These are phyloP conservation scores for Phialocephala subalpina DNA, from an alignment of 2,329 filamentous ascomycete genomes.

Conservation along the genomic window DNA sequence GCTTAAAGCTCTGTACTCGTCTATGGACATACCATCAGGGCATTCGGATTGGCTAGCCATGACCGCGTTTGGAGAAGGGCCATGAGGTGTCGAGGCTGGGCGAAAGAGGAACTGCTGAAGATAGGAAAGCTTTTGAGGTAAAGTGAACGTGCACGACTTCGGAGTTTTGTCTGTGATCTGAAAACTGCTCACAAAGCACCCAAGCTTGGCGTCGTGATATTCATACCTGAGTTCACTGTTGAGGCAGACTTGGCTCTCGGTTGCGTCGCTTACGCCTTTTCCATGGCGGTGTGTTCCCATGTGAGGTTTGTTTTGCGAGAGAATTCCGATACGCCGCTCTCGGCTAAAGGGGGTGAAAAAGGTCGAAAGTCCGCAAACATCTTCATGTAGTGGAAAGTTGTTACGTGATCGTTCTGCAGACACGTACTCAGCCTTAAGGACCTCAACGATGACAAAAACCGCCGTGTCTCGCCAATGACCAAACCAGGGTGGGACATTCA, in stretches of 20 bases:
- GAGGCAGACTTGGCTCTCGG: constrained; percentile 19
- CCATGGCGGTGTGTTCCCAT: constrained; percentile 12
- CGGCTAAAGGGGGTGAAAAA: constrained; percentile 12
- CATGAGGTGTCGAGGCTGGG: neutral
- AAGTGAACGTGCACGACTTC: constrained; percentile 6
- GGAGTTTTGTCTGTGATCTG: neutral
- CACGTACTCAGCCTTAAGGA: neutral
- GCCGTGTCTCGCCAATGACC: constrained; percentile 54
- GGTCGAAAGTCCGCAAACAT: constrained; percentile 12
- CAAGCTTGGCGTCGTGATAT: constrained; percentile 18
- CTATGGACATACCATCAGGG: constrained; percentile 55
- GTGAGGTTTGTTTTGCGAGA: constrained; percentile 23
- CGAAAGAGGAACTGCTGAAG: constrained; percentile 19
- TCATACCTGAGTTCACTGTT: constrained; percentile 20
- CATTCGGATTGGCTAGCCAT: constrained; percentile 58
- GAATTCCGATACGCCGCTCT: constrained; percentile 15
- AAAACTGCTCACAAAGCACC: constrained; percentile 7
- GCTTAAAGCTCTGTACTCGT: constrained; percentile 61
- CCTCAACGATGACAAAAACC: constrained; percentile 1
- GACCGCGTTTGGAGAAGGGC: constrained; percentile 41
- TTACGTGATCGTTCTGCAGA: neutral
- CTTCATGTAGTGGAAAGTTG: neutral
- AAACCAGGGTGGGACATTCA: constrained; percentile 51
- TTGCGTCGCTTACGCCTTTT: neutral
- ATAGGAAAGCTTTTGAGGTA: constrained; percentile 11